Base-by-base conservation (phyloP, 768 basidiomycete genomes). In the Macrocybe gigantea region DNA sequence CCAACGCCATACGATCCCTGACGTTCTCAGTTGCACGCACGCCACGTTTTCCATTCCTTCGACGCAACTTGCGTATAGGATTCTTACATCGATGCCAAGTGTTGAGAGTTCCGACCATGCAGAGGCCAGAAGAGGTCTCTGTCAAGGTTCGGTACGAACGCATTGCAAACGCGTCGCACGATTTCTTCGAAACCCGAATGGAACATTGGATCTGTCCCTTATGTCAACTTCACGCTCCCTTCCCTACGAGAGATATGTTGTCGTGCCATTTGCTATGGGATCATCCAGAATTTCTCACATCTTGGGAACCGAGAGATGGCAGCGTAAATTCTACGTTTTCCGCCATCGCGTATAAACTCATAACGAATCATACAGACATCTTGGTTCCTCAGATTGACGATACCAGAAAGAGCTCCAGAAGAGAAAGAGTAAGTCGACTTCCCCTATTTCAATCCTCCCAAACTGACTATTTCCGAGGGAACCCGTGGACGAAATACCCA, bases 21-120 rank as follows among this genome's bases (percentile, higher is more conserved):
- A 61, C 62, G 0, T 55, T 63, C 1, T 50, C 65, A 1, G 53
- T 59, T 3, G 49, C 68, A 38, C 58, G 56, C 15, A 63, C 64
- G 8, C 53, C 51, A 11, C 66, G 64, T 44, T 68, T 84, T 5
- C 84, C 84, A 0, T 86, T 85, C 56, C 65, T 83, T 14, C 64
- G 59, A 29, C 75, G 79, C 8, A 79, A 77, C 53, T 55, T 86
- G 12, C 67, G 70, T 10, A 54, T 42, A 2, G 77, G 78, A 1
- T 85, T 85, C 56, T 50, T 47, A n/a, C 35, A 50, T 13, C 67
- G 66, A 14, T 85, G 81, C 56, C 52, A 46, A 30, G 50, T 45
- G 34, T 54, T 64, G 10, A 63, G 66, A 7, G 56, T 83, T 29
- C 49, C 36, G 5, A 36, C 33, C 15, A 38, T 32, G 35, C 38